A percentile compares a stretch with the other conserved stretches of the same genome.
Evolutionary conservation across 2,329 filamentous ascomycete species (phyloP).

Genomic region (Pseudocercospora cruenta): DNA sequence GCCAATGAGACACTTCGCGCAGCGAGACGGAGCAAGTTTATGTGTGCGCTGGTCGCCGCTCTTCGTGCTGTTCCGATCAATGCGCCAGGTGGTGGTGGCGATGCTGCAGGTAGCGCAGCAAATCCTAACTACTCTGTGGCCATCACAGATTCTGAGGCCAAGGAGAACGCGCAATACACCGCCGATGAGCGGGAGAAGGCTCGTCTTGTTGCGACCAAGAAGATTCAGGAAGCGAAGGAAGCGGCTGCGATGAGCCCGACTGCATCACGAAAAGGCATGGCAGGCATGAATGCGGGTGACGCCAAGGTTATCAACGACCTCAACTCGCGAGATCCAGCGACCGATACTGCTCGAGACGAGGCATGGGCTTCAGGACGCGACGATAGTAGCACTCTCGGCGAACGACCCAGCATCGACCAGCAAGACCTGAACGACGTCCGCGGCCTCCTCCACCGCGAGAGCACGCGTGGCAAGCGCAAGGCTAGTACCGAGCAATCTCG

Average conservation of each 20-base stretch:
- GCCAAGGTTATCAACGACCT: constrained; percentile 48
- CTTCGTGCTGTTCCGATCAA: constrained; percentile 86
- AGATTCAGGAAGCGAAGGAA: constrained; percentile 33
- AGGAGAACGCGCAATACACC: constrained; percentile 61
- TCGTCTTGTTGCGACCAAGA: constrained; percentile 63
- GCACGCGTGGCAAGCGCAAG: constrained; percentile 49
- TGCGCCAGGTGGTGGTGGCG: constrained; percentile 72
- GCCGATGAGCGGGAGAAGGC: constrained; percentile 52
- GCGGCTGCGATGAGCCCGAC: constrained; percentile 21
- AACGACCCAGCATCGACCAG: constrained; percentile 48
- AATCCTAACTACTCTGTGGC: constrained; percentile 83
- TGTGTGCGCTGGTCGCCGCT: constrained; percentile 86
- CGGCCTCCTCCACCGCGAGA: constrained; percentile 49
- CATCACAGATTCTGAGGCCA: constrained; percentile 70
- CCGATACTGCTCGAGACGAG: constrained; percentile 45
- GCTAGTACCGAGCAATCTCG: constrained; percentile 29
- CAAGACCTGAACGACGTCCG: constrained; percentile 53
- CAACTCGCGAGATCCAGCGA: constrained; percentile 47
- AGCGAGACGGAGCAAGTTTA: constrained; percentile 88
- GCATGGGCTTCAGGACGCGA: constrained; percentile 49
- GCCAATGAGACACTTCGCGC: constrained; percentile 76
- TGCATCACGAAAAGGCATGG: constrained; percentile 22
- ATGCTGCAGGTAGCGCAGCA: constrained; percentile 61
- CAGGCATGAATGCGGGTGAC: constrained; percentile 34
- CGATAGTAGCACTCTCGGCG: constrained; percentile 40